Percentiles rank a stretch among this genome's conserved stretches.
phyloP scores from a whole-genome alignment of 139 green algal species.

The Micractinium conductrix region DNA sequence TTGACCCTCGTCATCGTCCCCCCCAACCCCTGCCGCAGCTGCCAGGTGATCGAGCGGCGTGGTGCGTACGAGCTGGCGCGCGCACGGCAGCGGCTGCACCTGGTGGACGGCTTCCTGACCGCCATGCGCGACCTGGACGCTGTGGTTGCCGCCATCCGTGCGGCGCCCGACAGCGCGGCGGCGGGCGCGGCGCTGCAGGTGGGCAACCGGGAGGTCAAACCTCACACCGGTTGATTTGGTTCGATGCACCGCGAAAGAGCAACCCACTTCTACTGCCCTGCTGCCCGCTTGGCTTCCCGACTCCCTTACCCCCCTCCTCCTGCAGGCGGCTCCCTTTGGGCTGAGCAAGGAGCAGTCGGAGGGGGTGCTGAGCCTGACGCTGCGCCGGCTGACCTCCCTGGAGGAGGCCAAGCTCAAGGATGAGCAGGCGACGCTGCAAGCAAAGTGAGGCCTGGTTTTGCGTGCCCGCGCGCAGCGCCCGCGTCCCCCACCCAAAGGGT shows the following conservation, averaged over 20 bases:
- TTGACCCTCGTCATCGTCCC: background rate
- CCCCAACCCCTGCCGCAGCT: constrained; percentile 41
- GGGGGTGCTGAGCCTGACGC: constrained; percentile 82
- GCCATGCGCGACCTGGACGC: constrained; percentile 78
- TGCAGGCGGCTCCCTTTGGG: constrained; percentile 37
- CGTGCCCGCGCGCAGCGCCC: too few relatives aligned
- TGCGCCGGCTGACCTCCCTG: constrained; percentile 87
- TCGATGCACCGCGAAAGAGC: too few relatives aligned
- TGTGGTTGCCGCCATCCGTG: constrained; percentile 71
- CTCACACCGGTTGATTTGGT: too few relatives aligned
- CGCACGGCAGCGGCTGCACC: constrained; percentile 73
- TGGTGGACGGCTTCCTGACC: constrained; percentile 83
- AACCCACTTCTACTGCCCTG: too few relatives aligned
- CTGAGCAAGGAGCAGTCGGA: constrained; percentile 80
- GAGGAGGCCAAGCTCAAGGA: constrained; percentile 74
- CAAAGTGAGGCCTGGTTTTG: constrained; percentile 43
- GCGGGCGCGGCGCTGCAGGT: constrained; percentile 63
- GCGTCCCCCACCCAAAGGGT: too few relatives aligned
- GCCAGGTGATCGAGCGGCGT: constrained; percentile 73
- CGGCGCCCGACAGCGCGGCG: constrained; percentile 63
- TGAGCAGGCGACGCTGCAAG: constrained; percentile 69
- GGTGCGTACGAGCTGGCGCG: constrained; percentile 61
- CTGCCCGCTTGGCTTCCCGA: too few relatives aligned
- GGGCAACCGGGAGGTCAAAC: too few relatives aligned
- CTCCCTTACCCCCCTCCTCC: too few relatives aligned